phyloP scores from a whole-genome alignment of 345 rosid genomes.

The Turnera subulata region DNA sequence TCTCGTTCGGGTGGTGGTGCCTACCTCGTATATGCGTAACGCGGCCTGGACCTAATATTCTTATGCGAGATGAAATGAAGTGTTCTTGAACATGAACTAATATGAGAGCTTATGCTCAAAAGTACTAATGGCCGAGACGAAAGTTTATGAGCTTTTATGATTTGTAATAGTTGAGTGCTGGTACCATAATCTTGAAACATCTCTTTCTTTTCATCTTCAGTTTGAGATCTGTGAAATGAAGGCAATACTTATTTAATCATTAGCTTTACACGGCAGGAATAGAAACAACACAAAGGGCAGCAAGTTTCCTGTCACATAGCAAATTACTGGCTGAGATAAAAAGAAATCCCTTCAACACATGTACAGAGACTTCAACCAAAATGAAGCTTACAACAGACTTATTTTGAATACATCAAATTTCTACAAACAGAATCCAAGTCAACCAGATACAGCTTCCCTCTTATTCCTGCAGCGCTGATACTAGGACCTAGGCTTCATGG shows the following conservation, averaged over 20 bases:
- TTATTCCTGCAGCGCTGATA: slow-evolving; percentile 7
- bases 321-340: not conserved
- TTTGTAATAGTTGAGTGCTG: no score
- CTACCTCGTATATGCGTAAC: no score
- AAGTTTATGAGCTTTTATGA: no score
- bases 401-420: not conserved
- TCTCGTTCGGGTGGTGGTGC: no score
- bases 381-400: not conserved
- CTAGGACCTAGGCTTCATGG: slow-evolving; percentile 14
- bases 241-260: not conserved
- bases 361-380: not conserved
- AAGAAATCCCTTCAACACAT: not conserved
- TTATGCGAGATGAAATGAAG: no score
- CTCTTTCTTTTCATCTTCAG: no score
- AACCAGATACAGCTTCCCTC: slow-evolving; percentile 1
- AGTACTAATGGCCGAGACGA: no score
- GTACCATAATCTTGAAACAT: no score
- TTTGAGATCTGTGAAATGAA: no score
- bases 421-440: slow-evolving; percentile 3
- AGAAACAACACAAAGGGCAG: not conserved
- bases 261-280: not conserved
- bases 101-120: no score
- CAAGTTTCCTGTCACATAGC: not conserved
- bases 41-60: no score
- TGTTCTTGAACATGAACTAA: no score